These are phyloP conservation scores for Vitis rupestris DNA, from an alignment of 164 flowering plant genomes.

Conservation along the genomic window DNA sequence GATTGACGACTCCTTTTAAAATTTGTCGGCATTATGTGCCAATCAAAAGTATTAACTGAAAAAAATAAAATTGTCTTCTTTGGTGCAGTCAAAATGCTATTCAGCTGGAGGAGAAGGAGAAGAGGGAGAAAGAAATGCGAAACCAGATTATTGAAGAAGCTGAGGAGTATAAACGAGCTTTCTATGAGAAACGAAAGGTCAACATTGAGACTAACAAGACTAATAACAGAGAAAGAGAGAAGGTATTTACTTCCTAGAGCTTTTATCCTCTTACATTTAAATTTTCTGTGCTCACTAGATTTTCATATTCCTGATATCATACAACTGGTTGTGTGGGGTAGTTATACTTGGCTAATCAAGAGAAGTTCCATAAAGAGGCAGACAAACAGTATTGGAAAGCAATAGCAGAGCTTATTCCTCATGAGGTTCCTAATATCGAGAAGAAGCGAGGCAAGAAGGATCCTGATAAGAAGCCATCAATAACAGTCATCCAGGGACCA, in stretches of 20 bases:
- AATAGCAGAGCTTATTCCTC: slow-evolving; percentile 80
- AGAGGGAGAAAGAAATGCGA: slow-evolving; percentile 82
- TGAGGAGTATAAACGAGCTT: slow-evolving; percentile 71
- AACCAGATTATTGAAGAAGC: slow-evolving; percentile 83
- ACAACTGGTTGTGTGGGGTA: slow-evolving; percentile 26
- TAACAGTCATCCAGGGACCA: slow-evolving; percentile 81
- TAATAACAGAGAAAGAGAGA: slow-evolving; percentile 83
- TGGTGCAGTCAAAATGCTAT: slow-evolving; percentile 76
- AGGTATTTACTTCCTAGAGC: slow-evolving; percentile 40
- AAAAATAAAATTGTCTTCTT: background rate
- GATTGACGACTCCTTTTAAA: no score
- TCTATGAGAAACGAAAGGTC: slow-evolving; percentile 79
- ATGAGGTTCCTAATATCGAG: slow-evolving; percentile 81
- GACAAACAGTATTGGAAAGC: slow-evolving; percentile 96
- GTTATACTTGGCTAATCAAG: slow-evolving; percentile 73
- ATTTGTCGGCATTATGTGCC: background rate
- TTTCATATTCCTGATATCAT: background rate
- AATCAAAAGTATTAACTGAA: background rate
- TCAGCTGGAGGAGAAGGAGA: slow-evolving; percentile 89
- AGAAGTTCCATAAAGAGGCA: slow-evolving; percentile 87
- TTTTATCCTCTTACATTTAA: background rate
- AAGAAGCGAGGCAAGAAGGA: slow-evolving; percentile 86
- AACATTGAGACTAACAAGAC: slow-evolving; percentile 70
- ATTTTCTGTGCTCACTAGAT: background rate
- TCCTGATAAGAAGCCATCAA: slow-evolving; percentile 76